These are phyloP conservation scores for Austroboletus niveus DNA, from an alignment of 1,284 basidiomycete genomes.

Conservation along the genomic window DNA sequence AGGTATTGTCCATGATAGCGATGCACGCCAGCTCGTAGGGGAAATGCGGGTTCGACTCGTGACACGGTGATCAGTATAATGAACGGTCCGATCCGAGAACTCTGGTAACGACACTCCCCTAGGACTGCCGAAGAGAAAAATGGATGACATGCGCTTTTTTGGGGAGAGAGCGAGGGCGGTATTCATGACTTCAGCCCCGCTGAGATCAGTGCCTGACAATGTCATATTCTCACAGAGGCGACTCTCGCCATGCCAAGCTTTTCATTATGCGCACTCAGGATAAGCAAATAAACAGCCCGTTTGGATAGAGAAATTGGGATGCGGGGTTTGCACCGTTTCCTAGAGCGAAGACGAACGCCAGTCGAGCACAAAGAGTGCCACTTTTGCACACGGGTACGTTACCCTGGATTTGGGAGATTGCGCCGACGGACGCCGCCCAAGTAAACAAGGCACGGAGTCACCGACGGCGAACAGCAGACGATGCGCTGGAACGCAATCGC, in stretches of 20 bases:
- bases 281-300: constrained; percentile 18
- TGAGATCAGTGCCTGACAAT: constrained; percentile 32
- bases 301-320: constrained; percentile 7
- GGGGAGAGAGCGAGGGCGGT: constrained; percentile 21
- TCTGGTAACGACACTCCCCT: constrained; percentile 10
- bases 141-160: constrained; percentile 16
- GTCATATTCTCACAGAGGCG: constrained; percentile 21
- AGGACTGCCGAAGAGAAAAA: constrained; percentile 15
- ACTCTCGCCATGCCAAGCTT: constrained; percentile 15
- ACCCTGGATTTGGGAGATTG: constrained; percentile 21
- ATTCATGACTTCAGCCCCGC: constrained; percentile 24
- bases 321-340: constrained; percentile 6
- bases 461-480: constrained; percentile 27
- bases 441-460: constrained; percentile 12
- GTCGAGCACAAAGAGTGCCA: background rate
- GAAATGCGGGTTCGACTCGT: constrained; percentile 10
- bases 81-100: constrained; percentile 22
- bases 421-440: constrained; percentile 7
- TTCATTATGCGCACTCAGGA: constrained; percentile 26
- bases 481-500: constrained; percentile 21
- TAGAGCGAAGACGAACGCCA: background rate
- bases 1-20: background rate
- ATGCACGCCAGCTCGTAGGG: background rate
- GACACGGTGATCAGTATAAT: constrained; percentile 27
- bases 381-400: constrained; percentile 9